phyloP scores from a whole-genome alignment of 2,329 filamentous ascomycete genomes.

The Colletotrichum paranaense region DNA sequence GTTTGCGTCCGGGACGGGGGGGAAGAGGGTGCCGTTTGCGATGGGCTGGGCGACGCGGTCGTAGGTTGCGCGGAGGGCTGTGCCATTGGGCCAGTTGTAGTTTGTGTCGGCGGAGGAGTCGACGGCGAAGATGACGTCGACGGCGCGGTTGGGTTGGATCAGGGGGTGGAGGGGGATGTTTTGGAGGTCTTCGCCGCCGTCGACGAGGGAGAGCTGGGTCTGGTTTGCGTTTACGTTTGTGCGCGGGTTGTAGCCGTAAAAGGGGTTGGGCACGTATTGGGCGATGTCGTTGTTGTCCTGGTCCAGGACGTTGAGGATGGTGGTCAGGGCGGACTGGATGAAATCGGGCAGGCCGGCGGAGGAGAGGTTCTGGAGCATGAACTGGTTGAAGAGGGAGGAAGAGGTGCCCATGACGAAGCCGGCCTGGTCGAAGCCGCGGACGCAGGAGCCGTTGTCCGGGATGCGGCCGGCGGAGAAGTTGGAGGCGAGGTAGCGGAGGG shows the following conservation, averaged over 20 bases:
- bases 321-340: conserved; percentile 56
- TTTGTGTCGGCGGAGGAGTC: conserved; percentile 73
- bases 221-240: conserved; percentile 55
- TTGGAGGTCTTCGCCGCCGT: conserved; percentile 83
- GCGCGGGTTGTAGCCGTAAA: conserved; percentile 57
- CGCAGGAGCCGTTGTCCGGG: conserved; percentile 56
- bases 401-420: conserved; percentile 87
- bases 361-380: conserved; percentile 71
- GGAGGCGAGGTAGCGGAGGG: conserved; percentile 70
- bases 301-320: conserved; percentile 67
- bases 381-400: conserved; percentile 82
- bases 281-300: conserved; percentile 79
- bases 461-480: conserved; percentile 63
- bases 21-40: conserved; percentile 67
- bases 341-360: conserved; percentile 41
- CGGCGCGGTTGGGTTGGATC: conserved; percentile 62
- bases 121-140: conserved; percentile 74
- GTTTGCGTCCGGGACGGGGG: conserved; percentile 63
- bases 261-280: conserved; percentile 72
- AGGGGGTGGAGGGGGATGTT: conserved; percentile 83
- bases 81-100: conserved; percentile 70
- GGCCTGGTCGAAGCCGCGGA: conserved; percentile 79
- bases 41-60: conserved; percentile 60
- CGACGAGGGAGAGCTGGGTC: conserved; percentile 76
- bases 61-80: conserved; percentile 68